Percentiles rank a stretch among this genome's conserved stretches.
phyloP scores from a whole-genome alignment of 345 rosid species.

The Anacardium occidentale region DNA sequence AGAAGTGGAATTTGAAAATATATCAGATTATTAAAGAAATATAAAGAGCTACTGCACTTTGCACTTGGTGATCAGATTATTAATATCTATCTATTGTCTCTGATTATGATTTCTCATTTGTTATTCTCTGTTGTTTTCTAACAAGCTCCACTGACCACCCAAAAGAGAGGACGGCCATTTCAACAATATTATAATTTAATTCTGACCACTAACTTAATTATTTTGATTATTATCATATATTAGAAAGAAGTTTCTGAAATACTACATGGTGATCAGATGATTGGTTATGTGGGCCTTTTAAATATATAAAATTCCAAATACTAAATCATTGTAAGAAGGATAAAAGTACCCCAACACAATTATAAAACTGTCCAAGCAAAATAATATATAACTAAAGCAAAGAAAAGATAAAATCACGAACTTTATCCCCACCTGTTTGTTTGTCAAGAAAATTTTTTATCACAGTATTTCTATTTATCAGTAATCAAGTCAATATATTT shows the following conservation, averaged over 20 bases:
- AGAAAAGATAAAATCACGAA: not conserved
- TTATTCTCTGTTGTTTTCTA: constrained; percentile 16
- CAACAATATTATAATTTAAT: constrained; percentile 11
- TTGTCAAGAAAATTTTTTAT: not conserved
- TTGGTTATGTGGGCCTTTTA: constrained; percentile 35
- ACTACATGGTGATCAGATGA: constrained; percentile 21
- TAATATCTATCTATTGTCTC: not conserved
- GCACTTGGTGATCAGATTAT: not conserved
- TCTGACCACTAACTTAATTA: constrained; percentile 17
- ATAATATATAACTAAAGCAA: not conserved
- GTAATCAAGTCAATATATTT: no score
- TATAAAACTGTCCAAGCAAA: constrained; percentile 4
- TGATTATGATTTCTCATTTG: not conserved
- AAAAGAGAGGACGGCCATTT: constrained; percentile 15
- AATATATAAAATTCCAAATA: constrained; percentile 24
- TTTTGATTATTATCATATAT: no score
- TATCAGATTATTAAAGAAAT: not conserved
- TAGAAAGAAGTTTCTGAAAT: constrained; percentile 11
- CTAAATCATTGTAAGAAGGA: constrained; percentile 32
- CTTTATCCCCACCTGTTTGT: not conserved
- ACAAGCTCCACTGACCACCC: constrained; percentile 15
- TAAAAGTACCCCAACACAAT: constrained; percentile 21
- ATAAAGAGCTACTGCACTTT: not conserved
- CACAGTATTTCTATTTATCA: no score
- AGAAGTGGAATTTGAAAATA: not conserved